Evolutionary conservation across 305 asterid genomes (phyloP).

Genomic region (Fraxinus platypoda): DNA sequence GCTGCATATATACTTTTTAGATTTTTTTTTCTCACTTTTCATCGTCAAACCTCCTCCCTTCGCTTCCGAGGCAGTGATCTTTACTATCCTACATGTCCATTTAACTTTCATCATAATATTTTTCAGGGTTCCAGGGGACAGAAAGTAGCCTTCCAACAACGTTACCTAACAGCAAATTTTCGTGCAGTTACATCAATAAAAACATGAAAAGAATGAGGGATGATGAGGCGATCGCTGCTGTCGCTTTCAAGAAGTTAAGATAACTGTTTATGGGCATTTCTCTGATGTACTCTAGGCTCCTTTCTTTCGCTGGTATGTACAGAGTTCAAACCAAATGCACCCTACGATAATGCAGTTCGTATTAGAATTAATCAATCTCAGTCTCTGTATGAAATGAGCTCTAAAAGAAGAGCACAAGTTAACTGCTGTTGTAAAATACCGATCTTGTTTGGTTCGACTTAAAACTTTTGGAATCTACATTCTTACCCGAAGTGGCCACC

Average conservation of each 20-base stretch:
- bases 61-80: background rate
- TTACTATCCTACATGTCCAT: background rate
- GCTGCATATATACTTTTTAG: background rate
- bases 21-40: background rate
- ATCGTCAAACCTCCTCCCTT: background rate
- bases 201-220: constrained; percentile 48
- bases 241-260: constrained; percentile 47
- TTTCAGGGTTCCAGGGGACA: constrained; percentile 31
- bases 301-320: background rate
- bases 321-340: background rate
- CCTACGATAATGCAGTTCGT: background rate
- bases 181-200: constrained; percentile 35
- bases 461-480: background rate
- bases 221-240: constrained; percentile 38
- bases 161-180: constrained; percentile 11
- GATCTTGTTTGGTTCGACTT: background rate
- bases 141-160: background rate
- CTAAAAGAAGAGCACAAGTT: background rate
- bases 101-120: background rate
- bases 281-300: background rate
- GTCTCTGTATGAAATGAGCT: background rate
- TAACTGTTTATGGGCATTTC: background rate
- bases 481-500: background rate
- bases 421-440: background rate
- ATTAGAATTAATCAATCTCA: background rate